phyloP scores from a whole-genome alignment of 225 moss, liverwort and hornwort species.

The Rhytidiadelphus loreus region DNA sequence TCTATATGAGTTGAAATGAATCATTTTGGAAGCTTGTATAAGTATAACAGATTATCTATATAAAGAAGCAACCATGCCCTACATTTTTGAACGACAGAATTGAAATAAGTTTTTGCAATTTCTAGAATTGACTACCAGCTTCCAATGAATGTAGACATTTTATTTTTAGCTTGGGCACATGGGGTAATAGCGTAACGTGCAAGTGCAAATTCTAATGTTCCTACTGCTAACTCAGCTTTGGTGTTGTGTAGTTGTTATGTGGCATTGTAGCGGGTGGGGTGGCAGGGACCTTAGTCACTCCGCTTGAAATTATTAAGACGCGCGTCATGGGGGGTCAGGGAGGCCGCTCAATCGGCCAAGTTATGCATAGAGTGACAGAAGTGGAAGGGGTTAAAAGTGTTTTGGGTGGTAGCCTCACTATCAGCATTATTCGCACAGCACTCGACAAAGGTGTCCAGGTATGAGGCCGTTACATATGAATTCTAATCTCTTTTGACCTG shows the following conservation, averaged over 20 bases:
- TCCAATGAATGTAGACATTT: neutral
- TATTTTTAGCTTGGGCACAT: neutral
- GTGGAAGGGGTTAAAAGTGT: slow-evolving; percentile 60
- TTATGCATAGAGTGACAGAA: slow-evolving; percentile 32
- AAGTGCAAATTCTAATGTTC: neutral
- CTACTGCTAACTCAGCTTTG: neutral
- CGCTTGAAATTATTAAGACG: slow-evolving; percentile 57
- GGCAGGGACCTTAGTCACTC: slow-evolving; percentile 36
- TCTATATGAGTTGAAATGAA: neutral
- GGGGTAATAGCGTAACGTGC: neutral
- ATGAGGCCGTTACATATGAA: neutral
- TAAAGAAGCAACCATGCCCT: neutral
- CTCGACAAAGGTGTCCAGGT: slow-evolving; percentile 85
- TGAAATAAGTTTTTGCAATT: neutral
- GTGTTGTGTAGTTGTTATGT: slow-evolving; percentile 53
- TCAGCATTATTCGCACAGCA: slow-evolving; percentile 40
- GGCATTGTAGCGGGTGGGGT: slow-evolving; percentile 79
- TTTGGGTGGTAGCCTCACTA: slow-evolving; percentile 13
- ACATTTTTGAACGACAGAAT: neutral
- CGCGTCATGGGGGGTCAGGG: slow-evolving; percentile 72
- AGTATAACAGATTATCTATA: neutral
- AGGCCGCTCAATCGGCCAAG: slow-evolving; percentile 51
- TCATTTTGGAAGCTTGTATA: neutral
- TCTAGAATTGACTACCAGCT: neutral
- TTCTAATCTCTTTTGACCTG: neutral